phyloP scores from a whole-genome alignment of 495 filamentous ascomycete genomes.

The Aspergillus saccharolyticus region DNA sequence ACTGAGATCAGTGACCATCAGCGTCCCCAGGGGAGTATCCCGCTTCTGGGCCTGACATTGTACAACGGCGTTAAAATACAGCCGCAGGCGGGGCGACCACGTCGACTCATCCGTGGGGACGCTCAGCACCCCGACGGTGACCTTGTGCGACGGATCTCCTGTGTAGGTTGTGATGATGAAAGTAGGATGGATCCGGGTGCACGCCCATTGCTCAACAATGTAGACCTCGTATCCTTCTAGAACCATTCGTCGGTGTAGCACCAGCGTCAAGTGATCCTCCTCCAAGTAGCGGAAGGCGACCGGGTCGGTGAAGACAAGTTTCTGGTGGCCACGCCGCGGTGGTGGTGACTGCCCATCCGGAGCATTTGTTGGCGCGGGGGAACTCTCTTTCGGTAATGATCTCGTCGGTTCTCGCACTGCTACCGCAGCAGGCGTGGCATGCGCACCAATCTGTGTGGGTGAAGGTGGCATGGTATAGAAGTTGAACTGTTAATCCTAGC shows the following conservation, averaged over 20 bases:
- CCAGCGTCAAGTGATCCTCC: constrained; percentile 71
- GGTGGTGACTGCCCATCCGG: constrained; percentile 17
- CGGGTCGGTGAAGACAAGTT: constrained; percentile 67
- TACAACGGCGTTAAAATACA: constrained; percentile 83
- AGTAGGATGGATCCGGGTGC: constrained; percentile 82
- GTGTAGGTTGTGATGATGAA: constrained; percentile 93
- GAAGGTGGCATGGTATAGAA: constrained; percentile 12
- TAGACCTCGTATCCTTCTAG: constrained; percentile 89
- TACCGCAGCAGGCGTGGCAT: constrained; percentile 15
- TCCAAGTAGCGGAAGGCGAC: constrained; percentile 82
- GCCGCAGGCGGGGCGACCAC: constrained; percentile 72
- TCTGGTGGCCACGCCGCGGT: constrained; percentile 36
- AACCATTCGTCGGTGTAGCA: constrained; percentile 62
- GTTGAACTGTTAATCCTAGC: constrained; percentile 4
- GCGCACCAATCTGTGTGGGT: constrained; percentile 23
- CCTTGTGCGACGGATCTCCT: constrained; percentile 71
- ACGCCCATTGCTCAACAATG: constrained; percentile 97
- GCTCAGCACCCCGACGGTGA: constrained; percentile 75
- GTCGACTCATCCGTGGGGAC: constrained; percentile 73
- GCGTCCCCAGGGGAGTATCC: constrained; percentile 73
- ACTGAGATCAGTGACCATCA: constrained; percentile 92
- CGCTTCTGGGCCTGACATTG: constrained; percentile 75
- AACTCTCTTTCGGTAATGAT: constrained; percentile 21
- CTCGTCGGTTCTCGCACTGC: constrained; percentile 21
- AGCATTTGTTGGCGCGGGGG: constrained; percentile 18